Evolutionary conservation across 176 grass and related monocot genomes (phyloP).

Genomic region (Phyllostachys edulis): DNA sequence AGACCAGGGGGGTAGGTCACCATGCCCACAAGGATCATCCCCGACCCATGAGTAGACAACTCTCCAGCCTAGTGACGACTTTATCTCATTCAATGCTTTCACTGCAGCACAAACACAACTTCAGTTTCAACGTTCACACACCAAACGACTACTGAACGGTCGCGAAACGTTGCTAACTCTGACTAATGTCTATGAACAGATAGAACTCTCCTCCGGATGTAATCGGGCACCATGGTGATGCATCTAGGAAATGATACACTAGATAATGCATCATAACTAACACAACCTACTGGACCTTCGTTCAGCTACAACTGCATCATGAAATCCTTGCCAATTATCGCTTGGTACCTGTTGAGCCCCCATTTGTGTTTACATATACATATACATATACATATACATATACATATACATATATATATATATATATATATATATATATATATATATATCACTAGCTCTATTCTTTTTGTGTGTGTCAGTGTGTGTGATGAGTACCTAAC

Average conservation of each 20-base stretch:
- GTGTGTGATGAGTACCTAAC: background rate
- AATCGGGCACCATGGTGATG: background rate
- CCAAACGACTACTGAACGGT: background rate
- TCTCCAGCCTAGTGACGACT: constrained; percentile 92
- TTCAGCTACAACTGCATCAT: constrained; percentile 7
- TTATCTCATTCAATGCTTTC: constrained; percentile 98
- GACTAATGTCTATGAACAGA: background rate
- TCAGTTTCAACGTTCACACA: background rate
- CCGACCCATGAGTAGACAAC: constrained; percentile 98
- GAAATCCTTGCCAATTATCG: background rate
- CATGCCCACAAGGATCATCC: constrained; percentile 92
- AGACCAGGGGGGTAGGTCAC: constrained; percentile 91
- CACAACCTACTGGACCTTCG: background rate
- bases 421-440: no score
- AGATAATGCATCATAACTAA: background rate
- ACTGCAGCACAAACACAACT: constrained; percentile 54
- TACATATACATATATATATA: no score
- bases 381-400: no score
- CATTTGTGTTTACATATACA: background rate
- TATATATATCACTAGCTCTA: no score
- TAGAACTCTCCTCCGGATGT: background rate
- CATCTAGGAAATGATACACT: background rate
- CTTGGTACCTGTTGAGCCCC: background rate
- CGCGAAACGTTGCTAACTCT: background rate
- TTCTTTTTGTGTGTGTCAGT: no score